Base-by-base conservation (phyloP, 495 filamentous ascomycete species). In the Penicillium crystallinum region DNA sequence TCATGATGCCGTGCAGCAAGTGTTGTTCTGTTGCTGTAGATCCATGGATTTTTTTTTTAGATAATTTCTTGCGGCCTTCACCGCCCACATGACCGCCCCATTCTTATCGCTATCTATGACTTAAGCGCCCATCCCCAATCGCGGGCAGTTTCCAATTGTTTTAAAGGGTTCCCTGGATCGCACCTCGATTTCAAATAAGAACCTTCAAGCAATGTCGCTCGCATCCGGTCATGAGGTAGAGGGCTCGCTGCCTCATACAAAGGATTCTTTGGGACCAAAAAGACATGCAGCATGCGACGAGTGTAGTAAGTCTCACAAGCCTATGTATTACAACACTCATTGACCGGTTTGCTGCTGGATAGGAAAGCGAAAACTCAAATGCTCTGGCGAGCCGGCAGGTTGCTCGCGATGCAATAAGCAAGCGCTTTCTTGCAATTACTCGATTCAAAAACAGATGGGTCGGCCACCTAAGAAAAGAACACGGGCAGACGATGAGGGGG, bases 361-460 rank as follows among this genome's bases (percentile, higher is more conserved):
- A 77, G 74, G 74, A 53, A 70, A 70, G 53, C 66, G 74, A 40
- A 77, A 77, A 52, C 57, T 77, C 44, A 77, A 76, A 66, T 77
- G 74, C 62, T 77, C 74, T 3, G 74, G 74, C 0, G 71, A 76
- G 44, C 29, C 52, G n/a, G 55, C 58, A 11, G 74, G 74, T 1
- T 77, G 74, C 48, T 56, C 56, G 45, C 69, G 74, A 19, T 77
- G 74, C 45, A 50, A 64, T 51, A 73, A 72, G 33, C 73, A 77
- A 46, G 62, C 63, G 3, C 62, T 77, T 15, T 17, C 31, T 48
- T 77, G 74, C 42, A 66, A 74, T 49, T 77, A 76, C 46, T 77
- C 74, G 2, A 54, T 67, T 53, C 74, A 77, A 46, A 77, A 76
- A 51, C 70, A 69, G 42, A 77, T 77, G 74, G 74, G 74, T 25